phyloP scores from a whole-genome alignment of 2,329 filamentous ascomycete genomes.

The Fusarium praegraminearum region DNA sequence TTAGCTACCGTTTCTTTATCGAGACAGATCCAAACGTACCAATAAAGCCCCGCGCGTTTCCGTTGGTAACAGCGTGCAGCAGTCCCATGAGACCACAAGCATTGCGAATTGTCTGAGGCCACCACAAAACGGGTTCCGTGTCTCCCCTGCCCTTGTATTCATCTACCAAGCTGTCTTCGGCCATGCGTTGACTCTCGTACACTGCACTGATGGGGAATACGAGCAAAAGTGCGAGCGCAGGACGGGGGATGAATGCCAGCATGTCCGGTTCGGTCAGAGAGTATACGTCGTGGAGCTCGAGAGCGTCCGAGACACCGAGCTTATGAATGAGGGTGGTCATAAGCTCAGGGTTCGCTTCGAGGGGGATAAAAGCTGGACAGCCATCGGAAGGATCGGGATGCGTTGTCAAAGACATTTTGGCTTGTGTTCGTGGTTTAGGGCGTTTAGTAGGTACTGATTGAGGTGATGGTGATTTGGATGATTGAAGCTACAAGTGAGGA shows the following conservation, averaged over 20 bases:
- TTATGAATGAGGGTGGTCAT: constrained; percentile 86
- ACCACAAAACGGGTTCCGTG: constrained; percentile 87
- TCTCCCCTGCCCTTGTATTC: constrained; percentile 77
- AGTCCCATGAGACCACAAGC: constrained; percentile 92
- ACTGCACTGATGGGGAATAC: constrained; percentile 86
- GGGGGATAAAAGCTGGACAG: constrained; percentile 66
- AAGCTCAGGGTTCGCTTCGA: constrained; percentile 85
- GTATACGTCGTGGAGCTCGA: constrained; percentile 91
- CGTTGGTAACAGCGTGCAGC: constrained; percentile 85
- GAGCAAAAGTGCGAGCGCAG: constrained; percentile 87
- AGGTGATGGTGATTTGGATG: neutral
- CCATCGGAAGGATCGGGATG: constrained; percentile 56
- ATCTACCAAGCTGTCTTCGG: constrained; percentile 74
- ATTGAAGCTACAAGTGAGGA: neutral
- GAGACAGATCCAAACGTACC: constrained; percentile 50
- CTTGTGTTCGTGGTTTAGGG: neutral
- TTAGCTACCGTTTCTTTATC: constrained; percentile 5
- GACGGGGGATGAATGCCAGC: constrained; percentile 87
- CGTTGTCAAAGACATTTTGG: constrained; percentile 51
- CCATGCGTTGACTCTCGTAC: constrained; percentile 81
- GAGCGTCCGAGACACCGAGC: constrained; percentile 81
- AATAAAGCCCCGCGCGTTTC: constrained; percentile 73
- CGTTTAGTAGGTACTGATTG: neutral
- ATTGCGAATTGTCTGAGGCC: constrained; percentile 93
- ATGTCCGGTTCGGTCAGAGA: constrained; percentile 88